Conservation (phyloP, 805 yeast species). For the Yarrowia bubula region DNA sequence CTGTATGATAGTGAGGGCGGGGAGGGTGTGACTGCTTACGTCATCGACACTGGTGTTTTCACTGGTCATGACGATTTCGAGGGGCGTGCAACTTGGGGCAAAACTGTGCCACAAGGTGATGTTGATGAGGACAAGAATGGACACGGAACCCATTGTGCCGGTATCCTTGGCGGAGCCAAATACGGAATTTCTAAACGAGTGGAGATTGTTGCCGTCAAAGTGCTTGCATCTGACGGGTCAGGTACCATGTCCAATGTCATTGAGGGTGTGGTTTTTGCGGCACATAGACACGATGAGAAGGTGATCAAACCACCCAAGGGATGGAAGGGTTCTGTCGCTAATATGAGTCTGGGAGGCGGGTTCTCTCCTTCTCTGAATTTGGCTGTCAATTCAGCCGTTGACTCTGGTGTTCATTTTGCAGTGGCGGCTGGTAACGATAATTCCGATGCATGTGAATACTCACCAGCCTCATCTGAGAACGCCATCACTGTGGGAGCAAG, state of each 20-base stretch:
- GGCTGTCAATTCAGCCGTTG: constrained; percentile 59
- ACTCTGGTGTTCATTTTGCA: constrained; percentile 57
- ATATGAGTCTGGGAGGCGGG: constrained; percentile 63
- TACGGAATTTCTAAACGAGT: constrained; percentile 64
- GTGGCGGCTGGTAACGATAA: constrained; percentile 66
- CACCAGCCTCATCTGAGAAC: constrained; percentile 56
- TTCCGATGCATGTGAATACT: constrained; percentile 56
- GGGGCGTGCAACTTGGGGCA: constrained; percentile 62
- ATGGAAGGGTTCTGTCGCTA: constrained; percentile 59
- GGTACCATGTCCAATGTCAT: constrained; percentile 61
- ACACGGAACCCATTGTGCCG: constrained; percentile 68
- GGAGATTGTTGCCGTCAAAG: constrained; percentile 58
- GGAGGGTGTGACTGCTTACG: constrained; percentile 66
- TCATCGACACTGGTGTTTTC: constrained; percentile 76
- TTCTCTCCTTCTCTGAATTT: constrained; percentile 54
- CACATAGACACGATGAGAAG: constrained; percentile 47
- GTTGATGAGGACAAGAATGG: constrained; percentile 57
- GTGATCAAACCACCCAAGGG: constrained; percentile 44
- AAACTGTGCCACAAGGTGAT: constrained; percentile 49
- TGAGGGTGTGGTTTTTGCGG: constrained; percentile 61
- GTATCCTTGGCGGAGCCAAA: constrained; percentile 56
- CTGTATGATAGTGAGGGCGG: constrained; percentile 60
- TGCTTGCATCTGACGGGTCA: constrained; percentile 56
- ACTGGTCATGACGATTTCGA: constrained; percentile 53
- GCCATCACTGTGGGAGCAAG: constrained; percentile 54